phyloP scores from a whole-genome alignment of 192 early-diverging fungal species.

The Entomortierella beljakovae region DNA sequence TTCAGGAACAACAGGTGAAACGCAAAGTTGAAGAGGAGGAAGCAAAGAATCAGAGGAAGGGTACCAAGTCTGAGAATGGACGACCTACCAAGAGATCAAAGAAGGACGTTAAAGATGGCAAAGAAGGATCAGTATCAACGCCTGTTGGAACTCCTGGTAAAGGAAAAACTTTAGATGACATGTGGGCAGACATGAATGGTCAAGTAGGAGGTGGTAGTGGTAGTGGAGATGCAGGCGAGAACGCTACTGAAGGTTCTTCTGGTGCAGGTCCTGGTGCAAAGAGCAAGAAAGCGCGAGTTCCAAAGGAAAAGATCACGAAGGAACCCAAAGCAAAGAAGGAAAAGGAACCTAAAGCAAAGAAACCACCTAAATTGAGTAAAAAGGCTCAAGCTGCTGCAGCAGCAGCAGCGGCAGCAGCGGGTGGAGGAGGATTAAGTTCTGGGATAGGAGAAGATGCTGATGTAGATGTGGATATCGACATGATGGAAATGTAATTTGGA shows the following conservation, averaged over 20 bases:
- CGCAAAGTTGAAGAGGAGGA: slow-evolving; percentile 65
- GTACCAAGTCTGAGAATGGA: slow-evolving; percentile 5
- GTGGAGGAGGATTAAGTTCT: not conserved
- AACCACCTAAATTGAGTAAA: slow-evolving; percentile 17
- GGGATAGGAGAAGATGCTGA: slow-evolving; percentile 1
- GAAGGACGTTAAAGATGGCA: slow-evolving; percentile 20
- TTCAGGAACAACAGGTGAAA: slow-evolving; percentile 67
- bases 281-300: slow-evolving; percentile 1
- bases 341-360: slow-evolving; percentile 31
- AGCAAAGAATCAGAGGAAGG: slow-evolving; percentile 43
- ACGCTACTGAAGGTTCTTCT: slow-evolving; percentile 4
- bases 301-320: slow-evolving; percentile 33
- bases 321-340: slow-evolving; percentile 34
- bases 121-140: slow-evolving; percentile 9
- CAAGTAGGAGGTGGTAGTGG: too few species aligned
- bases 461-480: slow-evolving; percentile 28
- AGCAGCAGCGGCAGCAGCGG: slow-evolving; percentile 10
- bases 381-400: slow-evolving; percentile 39
- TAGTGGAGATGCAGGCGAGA: not conserved
- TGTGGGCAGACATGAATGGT: slow-evolving; percentile 37
- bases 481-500: slow-evolving; percentile 18
- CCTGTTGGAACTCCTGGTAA: slow-evolving; percentile 18
- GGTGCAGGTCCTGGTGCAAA: not conserved
- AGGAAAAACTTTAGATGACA: slow-evolving; percentile 33
- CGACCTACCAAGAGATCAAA: slow-evolving; percentile 29